Evolutionary conservation across 768 basidiomycete genomes (phyloP).

Genomic region (Dioszegia aurantiaca): DNA sequence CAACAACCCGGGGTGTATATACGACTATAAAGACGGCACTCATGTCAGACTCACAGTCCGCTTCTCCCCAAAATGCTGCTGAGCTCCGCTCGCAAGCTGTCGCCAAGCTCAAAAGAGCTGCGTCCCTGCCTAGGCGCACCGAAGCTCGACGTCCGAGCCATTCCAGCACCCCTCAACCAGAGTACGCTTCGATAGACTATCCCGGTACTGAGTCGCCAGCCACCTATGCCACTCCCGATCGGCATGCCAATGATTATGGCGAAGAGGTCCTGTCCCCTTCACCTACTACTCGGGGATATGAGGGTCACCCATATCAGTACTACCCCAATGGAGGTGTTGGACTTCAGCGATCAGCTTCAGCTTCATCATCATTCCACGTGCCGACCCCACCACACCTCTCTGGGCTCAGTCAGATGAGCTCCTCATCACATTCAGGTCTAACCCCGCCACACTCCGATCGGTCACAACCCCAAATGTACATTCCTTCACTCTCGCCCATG

Average conservation of each 20-base stretch:
- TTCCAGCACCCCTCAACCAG: too few species aligned
- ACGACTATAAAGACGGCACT: constrained; percentile 70
- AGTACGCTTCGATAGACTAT: background rate
- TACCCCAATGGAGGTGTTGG: constrained; percentile 1
- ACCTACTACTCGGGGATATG: constrained; percentile 21
- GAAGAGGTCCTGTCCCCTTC: constrained; percentile 44
- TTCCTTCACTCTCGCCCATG: constrained; percentile 35
- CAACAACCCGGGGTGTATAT: constrained; percentile 19
- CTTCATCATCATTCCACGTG: constrained; percentile 31
- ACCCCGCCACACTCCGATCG: constrained; percentile 24
- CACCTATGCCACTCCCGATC: background rate
- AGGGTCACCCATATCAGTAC: constrained; percentile 14
- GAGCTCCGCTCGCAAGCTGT: constrained; percentile 85
- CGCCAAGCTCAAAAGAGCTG: constrained; percentile 85
- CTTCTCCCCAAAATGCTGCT: constrained; percentile 61
- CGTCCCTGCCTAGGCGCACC: constrained; percentile 86
- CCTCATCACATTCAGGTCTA: constrained; percentile 9
- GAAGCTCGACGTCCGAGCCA: constrained; percentile 70
- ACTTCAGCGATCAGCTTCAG: constrained; percentile 36
- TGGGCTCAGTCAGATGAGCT: constrained; percentile 10
- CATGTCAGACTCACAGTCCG: constrained; percentile 70
- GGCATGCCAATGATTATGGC: background rate
- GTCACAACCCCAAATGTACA: constrained; percentile 37
- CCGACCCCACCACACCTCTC: constrained; percentile 20
- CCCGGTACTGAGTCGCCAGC: background rate